A percentile compares a stretch with the other conserved stretches of the same genome.
Conservation (phyloP, 768 basidiomycete genomes). For the Rhodosporidiobolus odoratus region DNA sequence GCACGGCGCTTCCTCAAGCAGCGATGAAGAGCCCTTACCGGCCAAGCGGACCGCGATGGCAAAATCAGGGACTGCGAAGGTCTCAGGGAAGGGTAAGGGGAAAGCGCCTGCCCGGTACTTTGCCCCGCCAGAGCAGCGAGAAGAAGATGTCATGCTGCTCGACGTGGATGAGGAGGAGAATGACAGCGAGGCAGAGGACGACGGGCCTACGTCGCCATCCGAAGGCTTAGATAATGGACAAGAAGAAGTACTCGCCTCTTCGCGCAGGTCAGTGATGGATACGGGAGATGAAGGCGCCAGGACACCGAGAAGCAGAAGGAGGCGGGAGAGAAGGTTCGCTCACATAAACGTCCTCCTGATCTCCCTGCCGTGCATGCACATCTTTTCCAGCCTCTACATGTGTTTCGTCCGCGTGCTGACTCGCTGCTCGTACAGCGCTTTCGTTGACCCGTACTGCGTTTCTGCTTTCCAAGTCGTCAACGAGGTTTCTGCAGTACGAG, state of each 20-base stretch:
- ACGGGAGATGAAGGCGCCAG: constrained; percentile 43
- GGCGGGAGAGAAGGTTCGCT: constrained; percentile 28
- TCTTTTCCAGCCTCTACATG: background rate
- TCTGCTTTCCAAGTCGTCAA: constrained; percentile 14
- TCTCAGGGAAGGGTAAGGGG: background rate
- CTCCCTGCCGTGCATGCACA: background rate
- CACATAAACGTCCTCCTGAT: background rate
- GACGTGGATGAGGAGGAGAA: constrained; percentile 1
- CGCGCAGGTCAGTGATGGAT: constrained; percentile 46
- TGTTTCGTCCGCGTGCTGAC: background rate
- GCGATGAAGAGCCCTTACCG: constrained; percentile 3
- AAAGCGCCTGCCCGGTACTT: constrained; percentile 7
- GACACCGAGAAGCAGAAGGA: constrained; percentile 37
- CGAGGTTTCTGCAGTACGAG: constrained; percentile 37
- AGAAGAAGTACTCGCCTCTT: constrained; percentile 3
- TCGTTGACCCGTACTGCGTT: constrained; percentile 26
- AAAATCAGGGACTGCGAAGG: background rate
- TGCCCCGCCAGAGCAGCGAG: background rate
- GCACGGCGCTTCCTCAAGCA: constrained; percentile 1
- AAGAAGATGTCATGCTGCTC: background rate
- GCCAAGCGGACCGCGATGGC: background rate
- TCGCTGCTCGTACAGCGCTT: constrained; percentile 1
- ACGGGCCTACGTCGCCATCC: background rate
- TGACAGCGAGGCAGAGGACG: background rate
- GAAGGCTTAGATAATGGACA: constrained; percentile 45